Conservation (phyloP, 2,329 filamentous ascomycete genomes). For the Hypoxylon rubiginosum region DNA sequence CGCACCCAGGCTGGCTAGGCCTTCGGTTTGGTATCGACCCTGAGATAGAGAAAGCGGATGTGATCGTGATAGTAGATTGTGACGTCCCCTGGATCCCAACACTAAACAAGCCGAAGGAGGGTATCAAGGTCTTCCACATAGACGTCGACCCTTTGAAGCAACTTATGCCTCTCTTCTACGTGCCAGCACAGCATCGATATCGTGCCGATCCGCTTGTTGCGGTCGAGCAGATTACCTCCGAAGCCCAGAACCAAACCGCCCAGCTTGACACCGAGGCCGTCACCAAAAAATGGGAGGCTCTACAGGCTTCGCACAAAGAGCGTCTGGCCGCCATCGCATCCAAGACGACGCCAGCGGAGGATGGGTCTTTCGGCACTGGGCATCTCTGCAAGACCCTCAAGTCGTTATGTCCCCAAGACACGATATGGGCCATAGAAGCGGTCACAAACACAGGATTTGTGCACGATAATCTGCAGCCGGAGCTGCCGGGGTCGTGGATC, state of each 20-base stretch:
- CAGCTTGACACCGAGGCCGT: slow-evolving; percentile 56
- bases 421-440: slow-evolving; percentile 80
- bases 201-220: slow-evolving; percentile 74
- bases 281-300: slow-evolving; percentile 63
- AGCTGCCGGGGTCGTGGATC: slow-evolving; percentile 65
- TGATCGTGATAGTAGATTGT: slow-evolving; percentile 87
- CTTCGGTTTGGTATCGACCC: slow-evolving; percentile 81
- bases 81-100: slow-evolving; percentile 97
- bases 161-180: slow-evolving; percentile 80
- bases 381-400: slow-evolving; percentile 56
- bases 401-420: slow-evolving; percentile 59
- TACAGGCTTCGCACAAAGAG: slow-evolving; percentile 70
- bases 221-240: slow-evolving; percentile 76
- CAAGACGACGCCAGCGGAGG: slow-evolving; percentile 68
- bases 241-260: slow-evolving; percentile 58
- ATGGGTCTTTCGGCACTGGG: slow-evolving; percentile 72
- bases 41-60: slow-evolving; percentile 80
- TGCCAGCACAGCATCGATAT: slow-evolving; percentile 74
- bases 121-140: slow-evolving; percentile 72
- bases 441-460: slow-evolving; percentile 78
- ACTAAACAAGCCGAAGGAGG: slow-evolving; percentile 67
- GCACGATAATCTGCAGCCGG: slow-evolving; percentile 75
- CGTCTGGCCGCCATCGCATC: slow-evolving; percentile 71
- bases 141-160: slow-evolving; percentile 77
- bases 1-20: slow-evolving; percentile 77